Evolutionary conservation across 495 filamentous ascomycete species (phyloP).

Genomic region (Neurospora sp.): DNA sequence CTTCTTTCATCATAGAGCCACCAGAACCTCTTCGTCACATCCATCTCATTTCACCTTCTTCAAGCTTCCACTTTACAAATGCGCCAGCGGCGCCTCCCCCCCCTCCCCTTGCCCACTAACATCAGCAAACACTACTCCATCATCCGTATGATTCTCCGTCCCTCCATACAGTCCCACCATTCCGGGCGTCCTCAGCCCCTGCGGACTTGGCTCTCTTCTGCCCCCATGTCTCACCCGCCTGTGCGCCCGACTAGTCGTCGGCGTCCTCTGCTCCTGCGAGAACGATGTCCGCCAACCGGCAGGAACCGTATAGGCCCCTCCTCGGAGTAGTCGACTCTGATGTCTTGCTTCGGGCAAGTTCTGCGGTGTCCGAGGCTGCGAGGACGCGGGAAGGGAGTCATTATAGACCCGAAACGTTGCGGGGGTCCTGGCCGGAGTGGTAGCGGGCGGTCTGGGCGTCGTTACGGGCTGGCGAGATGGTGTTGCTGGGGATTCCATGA

Average conservation of each 20-base stretch:
- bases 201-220: constrained; percentile 18
- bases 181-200: constrained; percentile 26
- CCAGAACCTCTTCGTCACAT: background rate
- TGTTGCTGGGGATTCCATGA: background rate
- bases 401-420: constrained; percentile 33
- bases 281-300: constrained; percentile 8
- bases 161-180: constrained; percentile 37
- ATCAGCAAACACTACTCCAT: constrained; percentile 25
- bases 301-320: constrained; percentile 37
- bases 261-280: constrained; percentile 6
- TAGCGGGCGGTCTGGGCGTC: background rate
- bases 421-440: background rate
- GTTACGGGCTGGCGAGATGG: background rate
- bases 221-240: constrained; percentile 3
- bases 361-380: constrained; percentile 47
- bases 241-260: constrained; percentile 2
- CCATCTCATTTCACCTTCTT: background rate
- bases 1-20: background rate
- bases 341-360: constrained; percentile 43
- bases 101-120: background rate
- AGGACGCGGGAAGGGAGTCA: constrained; percentile 36
- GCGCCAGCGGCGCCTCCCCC: background rate
- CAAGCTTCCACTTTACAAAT: background rate
- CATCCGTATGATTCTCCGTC: constrained; percentile 33
- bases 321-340: constrained; percentile 28